Conservation (phyloP, 2,329 filamentous ascomycete species). For the Neoscytalidium dimidiatum region DNA sequence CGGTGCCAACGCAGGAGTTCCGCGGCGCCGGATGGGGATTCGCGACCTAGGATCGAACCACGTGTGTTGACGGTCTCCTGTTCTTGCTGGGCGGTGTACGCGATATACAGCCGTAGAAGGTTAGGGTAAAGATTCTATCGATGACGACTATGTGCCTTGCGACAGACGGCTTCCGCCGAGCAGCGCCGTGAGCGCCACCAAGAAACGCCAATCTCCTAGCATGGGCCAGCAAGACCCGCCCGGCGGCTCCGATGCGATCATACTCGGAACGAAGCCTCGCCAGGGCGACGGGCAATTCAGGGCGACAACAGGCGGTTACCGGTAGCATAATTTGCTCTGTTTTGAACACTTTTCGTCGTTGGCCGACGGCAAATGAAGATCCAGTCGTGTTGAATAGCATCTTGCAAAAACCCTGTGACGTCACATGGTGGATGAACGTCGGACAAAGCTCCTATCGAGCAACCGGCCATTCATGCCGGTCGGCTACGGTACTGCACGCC, state of each 20-base stretch:
- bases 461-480: background rate
- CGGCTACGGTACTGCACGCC: background rate
- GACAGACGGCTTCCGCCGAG: slow-evolving; percentile 11
- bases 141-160: slow-evolving; percentile 10
- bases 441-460: background rate
- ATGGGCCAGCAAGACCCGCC: slow-evolving; percentile 2
- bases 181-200: background rate
- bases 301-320: background rate
- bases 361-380: no score
- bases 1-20: background rate
- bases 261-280: slow-evolving; percentile 1
- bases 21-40: slow-evolving; percentile 1
- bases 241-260: background rate
- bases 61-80: slow-evolving; percentile 14
- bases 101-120: background rate
- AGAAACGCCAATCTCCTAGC: background rate
- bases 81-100: slow-evolving; percentile 3
- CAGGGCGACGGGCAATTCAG: background rate
- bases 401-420: background rate
- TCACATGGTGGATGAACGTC: background rate
- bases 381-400: background rate
- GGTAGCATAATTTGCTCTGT: background rate
- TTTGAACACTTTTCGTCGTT: background rate
- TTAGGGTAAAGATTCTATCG: background rate
- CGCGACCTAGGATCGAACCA: slow-evolving; percentile 10